Evolutionary conservation across 2,329 filamentous ascomycete genomes (phyloP).

Genomic region (Fusarium xyrophilum): DNA sequence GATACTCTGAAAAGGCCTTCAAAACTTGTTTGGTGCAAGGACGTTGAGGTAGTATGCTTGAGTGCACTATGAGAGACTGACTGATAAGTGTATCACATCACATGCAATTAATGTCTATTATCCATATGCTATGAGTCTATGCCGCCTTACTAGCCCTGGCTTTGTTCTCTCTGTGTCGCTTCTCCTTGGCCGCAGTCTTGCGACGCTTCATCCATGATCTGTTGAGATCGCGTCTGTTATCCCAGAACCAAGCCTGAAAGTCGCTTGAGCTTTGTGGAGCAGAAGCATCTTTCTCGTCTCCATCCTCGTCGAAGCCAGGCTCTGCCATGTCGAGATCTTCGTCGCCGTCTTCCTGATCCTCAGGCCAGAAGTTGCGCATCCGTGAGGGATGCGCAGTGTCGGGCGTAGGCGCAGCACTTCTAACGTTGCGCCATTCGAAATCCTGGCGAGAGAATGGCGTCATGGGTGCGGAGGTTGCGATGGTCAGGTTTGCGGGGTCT

Average conservation of each 20-base stretch:
- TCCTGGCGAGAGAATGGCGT: conserved; percentile 86
- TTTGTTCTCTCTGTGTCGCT: conserved; percentile 70
- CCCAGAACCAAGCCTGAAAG: conserved; percentile 73
- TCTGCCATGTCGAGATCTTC: conserved; percentile 47
- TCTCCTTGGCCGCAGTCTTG: conserved; percentile 70
- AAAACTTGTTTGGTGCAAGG: background rate
- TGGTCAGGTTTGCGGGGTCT: conserved; percentile 51
- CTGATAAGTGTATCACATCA: background rate
- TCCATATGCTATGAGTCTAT: conserved; percentile 40
- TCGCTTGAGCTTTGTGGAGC: conserved; percentile 50
- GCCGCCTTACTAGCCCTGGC: conserved; percentile 55
- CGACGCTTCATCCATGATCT: conserved; percentile 70
- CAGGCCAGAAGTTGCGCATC: conserved; percentile 65
- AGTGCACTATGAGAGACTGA: background rate
- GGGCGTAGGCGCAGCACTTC: conserved; percentile 92
- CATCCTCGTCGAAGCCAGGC: conserved; percentile 40
- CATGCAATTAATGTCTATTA: conserved; percentile 10
- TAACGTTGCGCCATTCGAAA: conserved; percentile 73
- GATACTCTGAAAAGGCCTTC: background rate
- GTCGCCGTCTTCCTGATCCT: conserved; percentile 43
- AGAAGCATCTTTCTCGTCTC: conserved; percentile 36
- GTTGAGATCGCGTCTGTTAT: conserved; percentile 69
- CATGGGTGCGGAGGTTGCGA: conserved; percentile 62
- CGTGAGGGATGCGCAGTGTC: conserved; percentile 83
- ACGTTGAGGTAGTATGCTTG: background rate